Base-by-base conservation (phyloP, 139 green algal genomes). In the Chlorella sp. region DNA sequence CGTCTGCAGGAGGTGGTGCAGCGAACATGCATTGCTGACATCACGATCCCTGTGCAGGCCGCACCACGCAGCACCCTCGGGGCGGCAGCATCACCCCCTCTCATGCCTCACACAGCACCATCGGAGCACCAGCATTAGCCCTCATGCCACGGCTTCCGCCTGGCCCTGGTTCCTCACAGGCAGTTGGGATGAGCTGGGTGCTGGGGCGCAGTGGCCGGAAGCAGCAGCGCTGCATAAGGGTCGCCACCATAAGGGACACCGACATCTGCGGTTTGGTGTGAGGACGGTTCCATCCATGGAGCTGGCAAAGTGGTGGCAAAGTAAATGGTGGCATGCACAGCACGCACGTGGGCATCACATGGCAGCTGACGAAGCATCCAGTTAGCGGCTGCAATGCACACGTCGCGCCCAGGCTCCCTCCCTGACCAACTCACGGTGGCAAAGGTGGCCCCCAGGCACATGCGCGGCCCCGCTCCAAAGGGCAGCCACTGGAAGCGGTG, bases 401-500 rank as follows among this genome's bases (percentile, higher is more conserved):
- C n/a, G n/a, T n/a, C n/a, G n/a, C n/a, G n/a, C n/a, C n/a, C n/a
- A n/a, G n/a, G n/a, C n/a, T n/a, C n/a, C n/a, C n/a, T n/a, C n/a
- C n/a, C n/a, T n/a, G n/a, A n/a, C n/a, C n/a, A n/a, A n/a, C 46
- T 60, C 51, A 60, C 51, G 77, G 88, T 75, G 17, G 73, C 43
- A 41, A 73, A 62, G 11, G 68, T 80, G 28, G 88, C 82, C 34
- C 91, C 91, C 73, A 94, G 80, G 83, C 91, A 94, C 90, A 94
- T 93, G 36, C 91, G 88, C 20, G 88, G 85, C 24, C 91, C 91
- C 5, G 90, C 91, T 6, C 90, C 91, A 69, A 94, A 94, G 34
- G 91, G 91, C 76, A 92, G 87, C 74, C 76, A 94, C 76, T 92
- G 87, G 76, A 91, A 92, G 69, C 85, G 86, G 86, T 94, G 91